These are phyloP conservation scores for Panaeolus papilionaceus DNA, from an alignment of 768 basidiomycete genomes.

Conservation along the genomic window DNA sequence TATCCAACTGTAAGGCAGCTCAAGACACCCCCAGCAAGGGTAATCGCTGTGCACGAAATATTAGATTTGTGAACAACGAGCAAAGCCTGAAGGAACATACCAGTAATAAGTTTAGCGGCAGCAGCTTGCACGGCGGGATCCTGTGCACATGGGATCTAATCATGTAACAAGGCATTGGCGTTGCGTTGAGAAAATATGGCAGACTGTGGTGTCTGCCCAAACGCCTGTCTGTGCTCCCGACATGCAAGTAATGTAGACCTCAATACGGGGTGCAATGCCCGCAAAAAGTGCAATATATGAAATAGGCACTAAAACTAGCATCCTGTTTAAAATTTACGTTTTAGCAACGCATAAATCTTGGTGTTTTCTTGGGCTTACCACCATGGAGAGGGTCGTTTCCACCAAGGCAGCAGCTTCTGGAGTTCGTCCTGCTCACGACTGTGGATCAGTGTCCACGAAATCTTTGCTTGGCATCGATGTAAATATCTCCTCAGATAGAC, in stretches of 20 bases:
- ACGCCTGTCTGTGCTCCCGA: constrained; percentile 53
- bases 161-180: constrained; percentile 37
- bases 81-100: constrained; percentile 35
- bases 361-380: constrained; percentile 55
- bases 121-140: constrained; percentile 80
- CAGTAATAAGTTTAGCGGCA: constrained; percentile 67
- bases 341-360: background rate
- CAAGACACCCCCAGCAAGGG: constrained; percentile 71
- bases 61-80: background rate
- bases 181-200: no score
- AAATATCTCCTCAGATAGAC: no score
- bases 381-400: constrained; percentile 73
- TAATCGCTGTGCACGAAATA: constrained; percentile 53
- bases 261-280: constrained; percentile 71
- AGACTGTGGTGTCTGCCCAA: no score
- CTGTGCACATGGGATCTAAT: constrained; percentile 49
- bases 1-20: constrained; percentile 81
- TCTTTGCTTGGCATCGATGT: no score
- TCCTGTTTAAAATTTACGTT: constrained; percentile 46
- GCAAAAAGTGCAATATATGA: constrained; percentile 59
- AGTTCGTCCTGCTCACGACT: background rate
- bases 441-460: background rate
- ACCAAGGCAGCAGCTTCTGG: constrained; percentile 63
- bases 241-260: constrained; percentile 75
- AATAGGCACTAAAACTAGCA: constrained; percentile 59